phyloP scores from a whole-genome alignment of 1,139 yeast species.

The Debaryomyces psychrophilus region DNA sequence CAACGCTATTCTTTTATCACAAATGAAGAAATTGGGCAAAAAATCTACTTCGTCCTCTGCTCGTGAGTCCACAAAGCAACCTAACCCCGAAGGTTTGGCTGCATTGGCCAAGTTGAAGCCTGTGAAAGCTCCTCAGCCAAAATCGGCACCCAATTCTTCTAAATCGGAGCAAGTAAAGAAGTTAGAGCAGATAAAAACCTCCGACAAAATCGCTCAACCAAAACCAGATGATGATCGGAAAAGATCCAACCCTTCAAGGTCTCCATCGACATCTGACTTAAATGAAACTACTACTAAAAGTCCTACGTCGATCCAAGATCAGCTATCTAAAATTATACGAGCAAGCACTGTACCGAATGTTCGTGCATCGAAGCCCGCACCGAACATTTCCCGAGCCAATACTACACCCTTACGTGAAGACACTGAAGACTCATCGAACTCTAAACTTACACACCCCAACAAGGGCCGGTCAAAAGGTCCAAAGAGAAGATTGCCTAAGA shows the following conservation, averaged over 20 bases:
- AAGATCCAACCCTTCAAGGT: background rate
- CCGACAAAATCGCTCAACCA: background rate
- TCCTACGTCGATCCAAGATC: slow-evolving; percentile 8
- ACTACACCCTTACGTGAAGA: slow-evolving; percentile 15
- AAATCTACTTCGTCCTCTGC: background rate
- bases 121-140: slow-evolving; percentile 7
- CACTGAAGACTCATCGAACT: slow-evolving; percentile 12
- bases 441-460: slow-evolving; percentile 54
- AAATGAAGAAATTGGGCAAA: slow-evolving; percentile 4
- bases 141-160: slow-evolving; percentile 6
- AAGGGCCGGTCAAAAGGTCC: slow-evolving; percentile 76
- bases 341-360: slow-evolving; percentile 26
- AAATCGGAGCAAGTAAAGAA: slow-evolving; percentile 1
- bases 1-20: slow-evolving; percentile 2
- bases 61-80: background rate
- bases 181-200: slow-evolving; percentile 6
- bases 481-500: slow-evolving; percentile 65
- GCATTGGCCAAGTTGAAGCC: slow-evolving; percentile 23
- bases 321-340: slow-evolving; percentile 11
- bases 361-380: slow-evolving; percentile 1
- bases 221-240: background rate
- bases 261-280: slow-evolving; percentile 3
- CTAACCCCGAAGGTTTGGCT: slow-evolving; percentile 20
- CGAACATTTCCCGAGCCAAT: slow-evolving; percentile 12
- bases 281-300: background rate